Evolutionary conservation across 176 grass and related monocot species (phyloP), one percentile per base, ranked within the genome.

Genomic region (Pharus latifolius): DNA sequence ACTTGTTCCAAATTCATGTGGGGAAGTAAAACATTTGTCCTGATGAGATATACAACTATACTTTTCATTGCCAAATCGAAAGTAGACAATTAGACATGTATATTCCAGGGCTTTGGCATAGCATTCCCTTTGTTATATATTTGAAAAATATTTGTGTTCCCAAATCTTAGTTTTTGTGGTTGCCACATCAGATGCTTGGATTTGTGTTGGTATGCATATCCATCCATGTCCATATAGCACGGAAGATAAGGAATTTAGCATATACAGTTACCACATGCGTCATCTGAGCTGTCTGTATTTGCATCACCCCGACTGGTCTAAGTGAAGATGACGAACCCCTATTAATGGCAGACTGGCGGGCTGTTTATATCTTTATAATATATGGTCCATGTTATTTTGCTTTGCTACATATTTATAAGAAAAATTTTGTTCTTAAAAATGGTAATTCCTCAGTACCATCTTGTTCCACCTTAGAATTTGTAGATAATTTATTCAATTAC

Each of bases 401-500:
- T 70, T 68, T 19, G 4, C 20, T 68, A 14, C 24, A 52, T 59
- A 19, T 35, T 67, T 15, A 47, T 65, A 59, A n/a, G 7, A 49
- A 57, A 7, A 35, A 63, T 62, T 57, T 27, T 52, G 32, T 53
- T 74, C 19, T 45, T 30, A 0, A 46, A 25, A 40, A 52, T 47
- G 49, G 31, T 53, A 25, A 20, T 57, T 64, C 77, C 64, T 27
- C 20, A 66, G 24, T 40, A 70, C 42, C 35, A 46, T 31, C 12
- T 38, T 18, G 22, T 35, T 35, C 12, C 57, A 70, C 42, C 34
- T 41, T 18, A 49, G 16, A 38, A 69, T 6, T 30, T 4, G 10
- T 35, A 72, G 4, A 72, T 51, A 46, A 62, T 26, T n/a, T 50
- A 7, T 46, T 83, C 22, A 24, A 73, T 78, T 91, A 49, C 30